These are phyloP conservation scores for Lantana camara DNA, from an alignment of 257 asterid species.

Conservation along the genomic window DNA sequence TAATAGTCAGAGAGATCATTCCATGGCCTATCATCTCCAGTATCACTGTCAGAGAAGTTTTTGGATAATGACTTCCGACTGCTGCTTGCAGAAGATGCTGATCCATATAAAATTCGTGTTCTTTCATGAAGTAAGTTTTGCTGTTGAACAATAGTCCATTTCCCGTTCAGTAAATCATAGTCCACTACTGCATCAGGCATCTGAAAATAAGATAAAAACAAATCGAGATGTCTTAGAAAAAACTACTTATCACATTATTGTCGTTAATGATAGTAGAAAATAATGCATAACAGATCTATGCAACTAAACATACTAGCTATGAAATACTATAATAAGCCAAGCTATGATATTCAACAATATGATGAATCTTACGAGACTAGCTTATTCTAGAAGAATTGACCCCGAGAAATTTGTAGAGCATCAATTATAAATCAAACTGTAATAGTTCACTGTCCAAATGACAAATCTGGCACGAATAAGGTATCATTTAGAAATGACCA, in stretches of 20 bases:
- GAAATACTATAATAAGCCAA: not conserved
- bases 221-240: not conserved
- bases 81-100: conserved; percentile 47
- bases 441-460: not conserved
- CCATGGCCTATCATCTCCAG: conserved; percentile 56
- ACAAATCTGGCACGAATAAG: not conserved
- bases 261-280: not conserved
- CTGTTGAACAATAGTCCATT: conserved; percentile 86
- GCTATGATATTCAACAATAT: not conserved
- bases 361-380: not conserved
- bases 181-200: conserved; percentile 98
- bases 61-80: conserved; percentile 39
- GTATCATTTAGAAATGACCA: not conserved
- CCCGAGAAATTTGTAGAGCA: not conserved
- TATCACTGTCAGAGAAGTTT: conserved; percentile 27
- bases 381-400: conserved; percentile 13
- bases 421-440: not conserved
- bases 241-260: not conserved
- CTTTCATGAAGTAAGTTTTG: conserved; percentile 86
- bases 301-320: conserved; percentile 5
- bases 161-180: conserved; percentile 72
- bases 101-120: conserved; percentile 76
- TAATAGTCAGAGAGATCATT: conserved; percentile 88
- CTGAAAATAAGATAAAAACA: conserved; percentile 38
- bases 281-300: conserved; percentile 14